These are phyloP conservation scores for Ceratocystis harringtonii DNA, from an alignment of 2,329 filamentous ascomycete genomes.

Conservation along the genomic window DNA sequence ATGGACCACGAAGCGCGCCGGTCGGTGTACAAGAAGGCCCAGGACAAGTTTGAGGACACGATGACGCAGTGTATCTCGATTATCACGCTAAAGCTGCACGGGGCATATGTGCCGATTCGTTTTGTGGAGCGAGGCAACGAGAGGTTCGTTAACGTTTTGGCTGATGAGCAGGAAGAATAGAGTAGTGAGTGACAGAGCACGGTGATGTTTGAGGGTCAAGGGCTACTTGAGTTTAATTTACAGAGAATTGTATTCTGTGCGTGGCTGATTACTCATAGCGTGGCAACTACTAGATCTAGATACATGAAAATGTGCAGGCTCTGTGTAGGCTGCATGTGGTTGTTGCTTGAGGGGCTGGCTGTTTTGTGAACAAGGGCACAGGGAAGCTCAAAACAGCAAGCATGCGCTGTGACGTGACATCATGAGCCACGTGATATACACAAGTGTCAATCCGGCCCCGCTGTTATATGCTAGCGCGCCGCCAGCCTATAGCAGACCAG, in stretches of 20 bases:
- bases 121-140: constrained; percentile 56
- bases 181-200: background rate
- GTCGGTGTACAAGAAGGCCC: constrained; percentile 46
- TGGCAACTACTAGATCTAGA: background rate
- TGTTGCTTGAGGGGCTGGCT: too few relatives aligned
- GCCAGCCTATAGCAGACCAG: background rate
- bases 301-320: too few relatives aligned
- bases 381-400: background rate
- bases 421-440: background rate
- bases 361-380: too few relatives aligned
- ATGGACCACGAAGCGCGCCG: constrained; percentile 35
- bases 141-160: constrained; percentile 39
- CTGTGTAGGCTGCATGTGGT: too few relatives aligned
- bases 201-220: background rate
- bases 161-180: background rate
- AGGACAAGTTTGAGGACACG: constrained; percentile 36
- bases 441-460: background rate
- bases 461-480: background rate
- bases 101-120: constrained; percentile 46
- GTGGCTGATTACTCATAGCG: background rate
- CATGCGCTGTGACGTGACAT: background rate
- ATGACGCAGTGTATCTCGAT: constrained; percentile 43
- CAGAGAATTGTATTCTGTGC: background rate
- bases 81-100: constrained; percentile 57
- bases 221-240: background rate